Conservation (phyloP, 345 rosid species). For the Brassica nigra region DNA sequence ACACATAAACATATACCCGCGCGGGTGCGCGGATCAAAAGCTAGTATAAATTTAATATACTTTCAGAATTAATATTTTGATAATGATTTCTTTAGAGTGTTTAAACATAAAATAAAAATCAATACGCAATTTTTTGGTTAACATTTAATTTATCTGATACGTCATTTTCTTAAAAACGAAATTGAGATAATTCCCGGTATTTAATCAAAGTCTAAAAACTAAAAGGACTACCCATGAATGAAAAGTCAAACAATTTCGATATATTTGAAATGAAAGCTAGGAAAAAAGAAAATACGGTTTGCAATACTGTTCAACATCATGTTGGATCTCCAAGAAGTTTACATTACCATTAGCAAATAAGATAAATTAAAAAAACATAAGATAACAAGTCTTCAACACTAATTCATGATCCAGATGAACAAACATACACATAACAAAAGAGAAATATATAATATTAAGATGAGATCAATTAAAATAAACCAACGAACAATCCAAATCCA, state of each 20-base stretch:
- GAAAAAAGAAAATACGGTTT: background rate
- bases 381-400: background rate
- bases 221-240: background rate
- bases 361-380: background rate
- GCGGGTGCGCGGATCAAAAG: too few relatives aligned
- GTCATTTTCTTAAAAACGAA: too few relatives aligned
- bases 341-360: background rate
- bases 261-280: background rate
- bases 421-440: background rate
- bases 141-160: too few relatives aligned
- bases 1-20: too few relatives aligned
- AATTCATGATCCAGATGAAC: background rate
- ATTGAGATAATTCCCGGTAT: too few relatives aligned
- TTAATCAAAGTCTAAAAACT: background rate
- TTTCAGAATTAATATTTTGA: too few relatives aligned
- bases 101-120: too few relatives aligned
- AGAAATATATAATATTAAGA: background rate
- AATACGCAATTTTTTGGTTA: too few relatives aligned
- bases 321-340: background rate
- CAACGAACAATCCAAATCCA: background rate
- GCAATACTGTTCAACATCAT: background rate
- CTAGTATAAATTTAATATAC: too few relatives aligned
- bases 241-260: background rate
- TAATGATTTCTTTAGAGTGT: too few relatives aligned
- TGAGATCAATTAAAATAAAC: background rate